phyloP scores from a whole-genome alignment of 169 alveolate species.

The Plasmodium knowlesi region DNA sequence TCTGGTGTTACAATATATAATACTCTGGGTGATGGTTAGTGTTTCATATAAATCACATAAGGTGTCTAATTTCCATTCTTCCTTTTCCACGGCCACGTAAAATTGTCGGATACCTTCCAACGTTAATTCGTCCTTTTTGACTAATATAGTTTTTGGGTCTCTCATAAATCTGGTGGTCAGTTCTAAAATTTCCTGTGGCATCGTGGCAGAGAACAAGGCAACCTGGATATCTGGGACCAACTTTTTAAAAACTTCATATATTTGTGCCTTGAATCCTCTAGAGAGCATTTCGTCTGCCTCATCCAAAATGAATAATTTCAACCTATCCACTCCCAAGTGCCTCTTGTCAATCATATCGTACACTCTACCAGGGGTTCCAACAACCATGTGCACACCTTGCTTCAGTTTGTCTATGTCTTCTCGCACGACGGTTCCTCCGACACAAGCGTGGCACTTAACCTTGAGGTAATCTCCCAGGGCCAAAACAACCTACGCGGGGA shows the following conservation, averaged over 20 bases:
- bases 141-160: conserved; percentile 97
- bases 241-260: conserved; percentile 96
- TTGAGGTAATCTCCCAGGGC: conserved; percentile 98
- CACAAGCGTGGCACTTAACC: conserved; percentile 94
- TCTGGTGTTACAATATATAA: conserved; percentile 98
- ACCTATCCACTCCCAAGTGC: conserved; percentile 94
- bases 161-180: conserved; percentile 98
- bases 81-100: conserved; percentile 98
- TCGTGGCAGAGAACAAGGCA: conserved; percentile 98
- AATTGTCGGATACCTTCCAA: conserved; percentile 98
- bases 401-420: conserved; percentile 97
- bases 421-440: conserved; percentile 96
- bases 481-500: conserved; percentile 82
- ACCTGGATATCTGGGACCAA: conserved; percentile 97
- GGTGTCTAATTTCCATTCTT: conserved; percentile 99
- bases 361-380: conserved; percentile 99
- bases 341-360: conserved; percentile 98
- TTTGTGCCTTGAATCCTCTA: conserved; percentile 97
- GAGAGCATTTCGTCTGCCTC: conserved; percentile 99
- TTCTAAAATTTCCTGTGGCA: conserved; percentile 98
- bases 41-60: conserved; percentile 98
- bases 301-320: conserved; percentile 97
- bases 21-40: conserved; percentile 98
- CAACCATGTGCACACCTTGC: conserved; percentile 97
- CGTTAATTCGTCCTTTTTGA: conserved; percentile 98